These are phyloP conservation scores for Penicillium brevicompactum DNA, from an alignment of 2,329 filamentous ascomycete species.

Conservation along the genomic window DNA sequence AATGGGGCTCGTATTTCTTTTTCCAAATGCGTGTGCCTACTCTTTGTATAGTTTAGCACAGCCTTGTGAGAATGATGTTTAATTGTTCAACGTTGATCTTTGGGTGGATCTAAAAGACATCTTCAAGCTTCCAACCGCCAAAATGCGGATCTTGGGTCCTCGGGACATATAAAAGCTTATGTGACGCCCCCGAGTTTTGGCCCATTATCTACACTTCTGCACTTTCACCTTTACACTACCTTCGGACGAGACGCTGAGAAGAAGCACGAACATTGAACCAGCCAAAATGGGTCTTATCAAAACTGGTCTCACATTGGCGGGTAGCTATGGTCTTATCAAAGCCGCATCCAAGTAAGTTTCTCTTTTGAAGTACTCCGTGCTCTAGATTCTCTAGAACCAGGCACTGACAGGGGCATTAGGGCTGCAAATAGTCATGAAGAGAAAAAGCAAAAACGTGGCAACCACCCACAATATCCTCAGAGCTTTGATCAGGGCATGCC, in stretches of 20 bases:
- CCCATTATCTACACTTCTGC: too few relatives aligned
- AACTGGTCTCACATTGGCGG: constrained; percentile 3
- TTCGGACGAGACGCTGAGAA: too few relatives aligned
- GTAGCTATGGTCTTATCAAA: constrained; percentile 10
- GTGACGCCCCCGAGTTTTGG: too few relatives aligned
- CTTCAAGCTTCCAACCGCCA: too few relatives aligned
- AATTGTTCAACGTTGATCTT: too few relatives aligned
- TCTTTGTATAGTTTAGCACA: not conserved
- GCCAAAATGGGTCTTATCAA: constrained; percentile 11
- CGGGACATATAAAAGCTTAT: too few relatives aligned
- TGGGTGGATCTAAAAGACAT: too few relatives aligned
- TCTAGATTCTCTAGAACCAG: too few relatives aligned
- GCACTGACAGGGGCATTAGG: not conserved
- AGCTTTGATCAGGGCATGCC: not conserved
- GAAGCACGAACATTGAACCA: not conserved
- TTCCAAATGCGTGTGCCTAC: not conserved
- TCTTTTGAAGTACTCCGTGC: not conserved
- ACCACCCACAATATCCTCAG: not conserved
- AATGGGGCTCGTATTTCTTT: not conserved
- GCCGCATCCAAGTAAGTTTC: constrained; percentile 10
- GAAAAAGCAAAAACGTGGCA: constrained; percentile 8
- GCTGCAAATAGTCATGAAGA: constrained; percentile 14
- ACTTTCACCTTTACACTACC: too few relatives aligned
- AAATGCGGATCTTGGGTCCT: too few relatives aligned
- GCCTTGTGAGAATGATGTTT: not conserved